Conservation (phyloP, 345 rosid species). For the Eucalyptus coolabah region DNA sequence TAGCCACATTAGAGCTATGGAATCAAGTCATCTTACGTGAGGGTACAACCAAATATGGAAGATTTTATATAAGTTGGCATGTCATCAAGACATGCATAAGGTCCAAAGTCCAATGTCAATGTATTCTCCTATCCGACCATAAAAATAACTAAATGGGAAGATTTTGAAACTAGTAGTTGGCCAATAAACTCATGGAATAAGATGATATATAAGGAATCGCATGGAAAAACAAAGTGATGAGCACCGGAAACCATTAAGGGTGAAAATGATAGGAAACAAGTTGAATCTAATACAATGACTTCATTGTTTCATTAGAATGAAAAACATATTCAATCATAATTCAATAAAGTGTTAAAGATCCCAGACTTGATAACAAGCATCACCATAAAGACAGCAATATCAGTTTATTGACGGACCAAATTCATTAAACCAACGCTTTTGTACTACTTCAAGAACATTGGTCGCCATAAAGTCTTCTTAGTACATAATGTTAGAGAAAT, state of each 20-base stretch:
- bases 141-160: neutral
- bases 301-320: neutral
- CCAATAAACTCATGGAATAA: neutral
- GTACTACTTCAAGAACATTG: neutral
- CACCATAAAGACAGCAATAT: neutral
- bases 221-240: neutral
- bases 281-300: neutral
- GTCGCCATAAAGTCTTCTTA: neutral
- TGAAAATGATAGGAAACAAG: neutral
- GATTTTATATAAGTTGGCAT: slow-evolving; percentile 94
- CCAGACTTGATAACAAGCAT: slow-evolving; percentile 41
- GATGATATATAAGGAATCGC: neutral
- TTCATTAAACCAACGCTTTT: neutral
- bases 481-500: neutral
- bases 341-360: slow-evolving; percentile 19
- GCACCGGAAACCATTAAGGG: neutral
- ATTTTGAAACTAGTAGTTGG: neutral
- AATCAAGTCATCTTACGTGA: slow-evolving; percentile 37
- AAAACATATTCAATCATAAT: neutral
- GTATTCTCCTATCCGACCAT: neutral
- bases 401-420: neutral
- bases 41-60: slow-evolving; percentile 74
- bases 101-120: neutral
- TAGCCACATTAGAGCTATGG: neutral
- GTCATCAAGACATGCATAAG: slow-evolving; percentile 70